phyloP scores from a whole-genome alignment of 768 basidiomycete genomes.

The Panus rudis region DNA sequence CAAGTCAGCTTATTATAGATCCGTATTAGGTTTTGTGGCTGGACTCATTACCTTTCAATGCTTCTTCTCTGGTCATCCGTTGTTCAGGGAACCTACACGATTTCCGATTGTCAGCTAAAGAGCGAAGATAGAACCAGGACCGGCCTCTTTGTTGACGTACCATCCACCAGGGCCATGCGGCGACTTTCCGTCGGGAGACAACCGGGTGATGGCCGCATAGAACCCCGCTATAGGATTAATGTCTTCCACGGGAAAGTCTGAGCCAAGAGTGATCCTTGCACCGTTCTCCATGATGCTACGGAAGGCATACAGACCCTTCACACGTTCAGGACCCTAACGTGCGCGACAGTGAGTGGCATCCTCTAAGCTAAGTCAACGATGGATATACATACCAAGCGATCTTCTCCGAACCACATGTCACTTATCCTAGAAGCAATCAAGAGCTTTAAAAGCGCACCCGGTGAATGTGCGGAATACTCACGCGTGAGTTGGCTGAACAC shows the following conservation, averaged over 20 bases:
- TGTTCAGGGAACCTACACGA: constrained; percentile 73
- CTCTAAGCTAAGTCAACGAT: constrained; percentile 5
- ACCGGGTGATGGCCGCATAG: constrained; percentile 80
- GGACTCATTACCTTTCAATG: constrained; percentile 52
- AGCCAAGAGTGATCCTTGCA: constrained; percentile 70
- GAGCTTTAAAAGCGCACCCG: neutral
- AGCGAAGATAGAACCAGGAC: neutral
- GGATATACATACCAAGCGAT: constrained; percentile 54
- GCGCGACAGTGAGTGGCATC: no score
- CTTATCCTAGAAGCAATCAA: constrained; percentile 42
- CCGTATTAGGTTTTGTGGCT: neutral
- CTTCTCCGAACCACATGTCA: constrained; percentile 88
- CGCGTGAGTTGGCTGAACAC: constrained; percentile 87
- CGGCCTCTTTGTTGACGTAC: constrained; percentile 32
- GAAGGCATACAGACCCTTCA: constrained; percentile 86
- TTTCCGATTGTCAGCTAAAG: neutral
- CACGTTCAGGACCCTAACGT: constrained; percentile 79
- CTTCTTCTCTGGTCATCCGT: constrained; percentile 66
- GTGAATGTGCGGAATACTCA: constrained; percentile 30
- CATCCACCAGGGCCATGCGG: constrained; percentile 83
- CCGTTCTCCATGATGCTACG: constrained; percentile 59
- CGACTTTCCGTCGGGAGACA: constrained; percentile 61
- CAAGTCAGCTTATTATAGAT: neutral
- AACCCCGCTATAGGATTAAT: constrained; percentile 82
- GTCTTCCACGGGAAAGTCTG: constrained; percentile 86